phyloP scores from a whole-genome alignment of 768 basidiomycete species.

The Exsudoporus frostii region DNA sequence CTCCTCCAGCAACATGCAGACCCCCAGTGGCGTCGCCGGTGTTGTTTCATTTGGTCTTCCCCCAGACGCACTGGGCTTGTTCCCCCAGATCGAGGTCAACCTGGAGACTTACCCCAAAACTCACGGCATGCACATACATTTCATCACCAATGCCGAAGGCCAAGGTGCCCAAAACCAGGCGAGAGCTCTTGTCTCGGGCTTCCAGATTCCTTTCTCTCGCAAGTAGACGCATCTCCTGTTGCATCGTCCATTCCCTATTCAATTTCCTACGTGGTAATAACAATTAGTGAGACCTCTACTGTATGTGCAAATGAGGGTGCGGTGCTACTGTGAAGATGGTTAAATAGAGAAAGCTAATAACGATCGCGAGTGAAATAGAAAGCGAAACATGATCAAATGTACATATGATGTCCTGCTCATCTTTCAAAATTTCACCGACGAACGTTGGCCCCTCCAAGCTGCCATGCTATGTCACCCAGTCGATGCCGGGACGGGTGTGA shows the following conservation, averaged over 20 bases:
- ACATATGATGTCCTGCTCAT: neutral
- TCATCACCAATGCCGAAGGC: slow-evolving; percentile 84
- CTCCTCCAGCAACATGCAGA: slow-evolving; percentile 62
- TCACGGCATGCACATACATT: slow-evolving; percentile 93
- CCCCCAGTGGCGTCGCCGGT: slow-evolving; percentile 76
- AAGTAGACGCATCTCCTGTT: slow-evolving; percentile 20
- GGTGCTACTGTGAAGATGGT: slow-evolving; percentile 13
- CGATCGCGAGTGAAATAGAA: slow-evolving; percentile 18
- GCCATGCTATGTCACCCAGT: slow-evolving; percentile 66
- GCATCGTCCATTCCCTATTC: neutral
- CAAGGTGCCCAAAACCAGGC: slow-evolving; percentile 89
- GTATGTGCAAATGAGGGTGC: slow-evolving; percentile 33
- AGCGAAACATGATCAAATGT: slow-evolving; percentile 4
- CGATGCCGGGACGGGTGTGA: slow-evolving; percentile 46
- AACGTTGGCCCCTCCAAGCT: slow-evolving; percentile 19
- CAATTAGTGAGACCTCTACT: slow-evolving; percentile 26
- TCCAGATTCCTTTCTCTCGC: slow-evolving; percentile 84
- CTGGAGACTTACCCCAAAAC: slow-evolving; percentile 81
- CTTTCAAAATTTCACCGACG: slow-evolving; percentile 21
- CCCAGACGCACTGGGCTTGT: slow-evolving; percentile 80
- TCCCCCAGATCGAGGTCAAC: slow-evolving; percentile 96
- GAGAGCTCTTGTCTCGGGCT: slow-evolving; percentile 82
- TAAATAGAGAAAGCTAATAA: slow-evolving; percentile 16
- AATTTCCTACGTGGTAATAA: slow-evolving; percentile 12
- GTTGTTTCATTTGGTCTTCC: slow-evolving; percentile 89